Conservation (phyloP, 2,329 filamentous ascomycete genomes). For the Venturia effusa region DNA sequence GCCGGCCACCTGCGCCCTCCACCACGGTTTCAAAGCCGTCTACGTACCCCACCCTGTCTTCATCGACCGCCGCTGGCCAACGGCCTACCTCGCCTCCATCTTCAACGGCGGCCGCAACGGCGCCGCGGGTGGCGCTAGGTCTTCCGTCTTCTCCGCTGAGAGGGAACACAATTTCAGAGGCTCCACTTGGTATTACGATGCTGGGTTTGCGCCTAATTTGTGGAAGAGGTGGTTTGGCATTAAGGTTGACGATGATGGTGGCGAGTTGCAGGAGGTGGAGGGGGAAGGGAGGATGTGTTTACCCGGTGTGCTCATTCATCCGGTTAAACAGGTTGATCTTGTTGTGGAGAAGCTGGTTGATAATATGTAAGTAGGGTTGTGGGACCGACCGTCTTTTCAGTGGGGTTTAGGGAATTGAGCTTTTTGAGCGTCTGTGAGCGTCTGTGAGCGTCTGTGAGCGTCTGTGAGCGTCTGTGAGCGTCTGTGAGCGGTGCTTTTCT, state of each 20-base stretch:
- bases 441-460: neutral
- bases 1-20: conserved; percentile 57
- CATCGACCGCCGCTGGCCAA: conserved; percentile 45
- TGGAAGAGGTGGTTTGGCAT: conserved; percentile 47
- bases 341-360: conserved; percentile 2
- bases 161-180: conserved; percentile 43
- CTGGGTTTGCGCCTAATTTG: conserved; percentile 40
- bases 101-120: conserved; percentile 46
- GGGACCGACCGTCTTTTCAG: too few species aligned
- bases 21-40: conserved; percentile 68
- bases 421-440: neutral
- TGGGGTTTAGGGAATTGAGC: too few species aligned
- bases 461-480: neutral
- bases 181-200: conserved; percentile 44
- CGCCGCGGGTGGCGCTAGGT: conserved; percentile 37
- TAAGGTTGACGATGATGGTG: conserved; percentile 39
- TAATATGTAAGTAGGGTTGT: neutral
- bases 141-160: conserved; percentile 39
- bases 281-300: conserved; percentile 40
- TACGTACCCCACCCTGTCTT: conserved; percentile 50
- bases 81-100: conserved; percentile 41
- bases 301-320: conserved; percentile 37
- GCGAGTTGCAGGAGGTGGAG: conserved; percentile 30
- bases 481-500: neutral
- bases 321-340: conserved; percentile 39